These are phyloP conservation scores for Spiraea crenata DNA, from an alignment of 331 rosid species.

Conservation along the genomic window DNA sequence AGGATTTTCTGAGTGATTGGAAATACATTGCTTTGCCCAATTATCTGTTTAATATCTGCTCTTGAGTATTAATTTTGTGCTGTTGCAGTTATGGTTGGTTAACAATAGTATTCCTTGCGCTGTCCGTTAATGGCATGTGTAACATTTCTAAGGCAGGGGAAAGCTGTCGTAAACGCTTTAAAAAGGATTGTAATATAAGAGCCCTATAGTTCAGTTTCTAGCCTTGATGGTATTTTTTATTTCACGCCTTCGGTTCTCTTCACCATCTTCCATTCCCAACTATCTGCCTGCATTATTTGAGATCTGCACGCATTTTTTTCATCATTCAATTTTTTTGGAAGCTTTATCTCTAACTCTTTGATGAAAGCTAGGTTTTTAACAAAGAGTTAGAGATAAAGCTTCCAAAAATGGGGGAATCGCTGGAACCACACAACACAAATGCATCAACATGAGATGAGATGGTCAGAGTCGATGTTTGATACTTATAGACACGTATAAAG, in stretches of 20 bases:
- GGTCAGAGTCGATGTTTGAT: too few species aligned
- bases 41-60: neutral
- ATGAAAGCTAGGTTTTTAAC: too few species aligned
- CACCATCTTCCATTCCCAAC: neutral
- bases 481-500: too few species aligned
- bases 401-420: too few species aligned
- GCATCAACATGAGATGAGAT: too few species aligned
- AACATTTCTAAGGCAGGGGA: conserved; percentile 76
- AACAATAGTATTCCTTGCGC: neutral
- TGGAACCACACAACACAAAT: too few species aligned
- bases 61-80: neutral
- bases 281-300: neutral
- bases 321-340: too few species aligned
- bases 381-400: too few species aligned
- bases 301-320: neutral
- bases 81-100: too few species aligned
- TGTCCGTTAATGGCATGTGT: conserved; percentile 29
- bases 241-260: conserved; percentile 9
- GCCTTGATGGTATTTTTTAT: conserved; percentile 69
- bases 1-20: conserved; percentile 13
- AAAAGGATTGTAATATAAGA: conserved; percentile 88
- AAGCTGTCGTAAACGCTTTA: conserved; percentile 95
- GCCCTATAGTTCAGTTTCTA: conserved; percentile 77
- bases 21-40: neutral
- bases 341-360: too few species aligned